These are phyloP conservation scores for Fusarium setosum DNA, from an alignment of 2,329 filamentous ascomycete genomes.

Conservation along the genomic window DNA sequence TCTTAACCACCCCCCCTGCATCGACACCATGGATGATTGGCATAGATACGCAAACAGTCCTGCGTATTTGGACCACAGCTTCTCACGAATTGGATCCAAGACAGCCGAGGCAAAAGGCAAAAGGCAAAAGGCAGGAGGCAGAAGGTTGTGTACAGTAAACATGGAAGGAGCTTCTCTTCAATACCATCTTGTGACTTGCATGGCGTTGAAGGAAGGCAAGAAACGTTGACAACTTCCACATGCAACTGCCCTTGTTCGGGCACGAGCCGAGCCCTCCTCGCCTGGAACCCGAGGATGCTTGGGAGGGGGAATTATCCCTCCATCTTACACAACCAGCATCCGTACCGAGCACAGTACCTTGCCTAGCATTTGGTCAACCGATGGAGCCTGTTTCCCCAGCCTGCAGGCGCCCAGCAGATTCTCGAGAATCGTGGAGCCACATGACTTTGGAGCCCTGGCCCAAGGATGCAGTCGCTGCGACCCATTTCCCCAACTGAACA, in stretches of 20 bases:
- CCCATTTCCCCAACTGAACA: slow-evolving; percentile 12
- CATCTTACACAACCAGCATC: neutral
- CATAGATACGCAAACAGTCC: too few species aligned
- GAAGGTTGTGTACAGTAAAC: too few species aligned
- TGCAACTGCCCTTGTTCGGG: neutral
- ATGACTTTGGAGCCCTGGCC: neutral
- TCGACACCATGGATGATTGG: too few species aligned
- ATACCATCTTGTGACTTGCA: neutral
- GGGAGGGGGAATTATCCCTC: neutral
- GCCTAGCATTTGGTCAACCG: too few species aligned
- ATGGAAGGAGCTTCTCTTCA: too few species aligned
- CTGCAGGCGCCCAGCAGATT: slow-evolving; percentile 1
- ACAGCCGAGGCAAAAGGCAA: too few species aligned
- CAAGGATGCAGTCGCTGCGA: slow-evolving; percentile 11
- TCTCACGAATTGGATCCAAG: too few species aligned
- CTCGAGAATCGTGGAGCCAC: neutral
- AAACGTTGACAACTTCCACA: neutral
- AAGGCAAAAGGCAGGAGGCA: too few species aligned
- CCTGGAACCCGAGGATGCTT: neutral
- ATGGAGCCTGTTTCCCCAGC: neutral
- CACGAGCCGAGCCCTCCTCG: neutral
- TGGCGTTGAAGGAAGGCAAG: neutral
- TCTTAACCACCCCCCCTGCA: too few species aligned
- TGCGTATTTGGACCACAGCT: too few species aligned
- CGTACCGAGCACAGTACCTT: too few species aligned